A percentile compares a stretch with the other conserved stretches of the same genome.
phyloP scores from a whole-genome alignment of 2,329 filamentous ascomycete species.

The Sclerotinia trifoliorum region DNA sequence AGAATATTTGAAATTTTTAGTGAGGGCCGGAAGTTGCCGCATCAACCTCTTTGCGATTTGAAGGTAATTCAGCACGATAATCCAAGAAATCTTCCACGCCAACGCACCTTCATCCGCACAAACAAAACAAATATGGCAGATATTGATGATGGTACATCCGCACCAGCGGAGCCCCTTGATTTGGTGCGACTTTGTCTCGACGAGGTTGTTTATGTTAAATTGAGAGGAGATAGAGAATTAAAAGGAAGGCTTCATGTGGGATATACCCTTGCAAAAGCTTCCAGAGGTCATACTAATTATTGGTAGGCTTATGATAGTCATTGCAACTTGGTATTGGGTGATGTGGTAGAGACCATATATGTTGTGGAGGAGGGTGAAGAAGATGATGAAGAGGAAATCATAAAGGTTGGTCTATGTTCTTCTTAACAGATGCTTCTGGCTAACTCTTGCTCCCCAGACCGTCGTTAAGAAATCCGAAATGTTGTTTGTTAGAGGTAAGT shows the following conservation, averaged over 20 bases:
- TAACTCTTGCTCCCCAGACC: constrained; percentile 54
- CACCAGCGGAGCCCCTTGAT: constrained; percentile 86
- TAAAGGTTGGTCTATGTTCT: constrained; percentile 58
- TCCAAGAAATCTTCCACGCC: too few species aligned
- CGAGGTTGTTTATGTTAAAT: constrained; percentile 95
- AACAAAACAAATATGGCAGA: constrained; percentile 70
- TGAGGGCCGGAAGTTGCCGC: constrained; percentile 9
- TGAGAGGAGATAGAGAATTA: constrained; percentile 91
- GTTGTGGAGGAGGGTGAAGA: constrained; percentile 84
- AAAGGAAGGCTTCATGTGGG: constrained; percentile 92
- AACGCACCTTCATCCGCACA: constrained; percentile 20
- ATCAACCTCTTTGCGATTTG: background rate
- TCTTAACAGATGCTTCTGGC: background rate
- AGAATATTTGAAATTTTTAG: constrained; percentile 9
- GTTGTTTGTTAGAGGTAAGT: constrained; percentile 91
- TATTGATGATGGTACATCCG: constrained; percentile 65
- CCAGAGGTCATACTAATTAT: constrained; percentile 25
- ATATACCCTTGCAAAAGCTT: constrained; percentile 26
- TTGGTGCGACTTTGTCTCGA: constrained; percentile 92
- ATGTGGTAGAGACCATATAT: constrained; percentile 97
- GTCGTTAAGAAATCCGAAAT: constrained; percentile 97
- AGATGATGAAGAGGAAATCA: constrained; percentile 61
- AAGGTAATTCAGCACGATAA: constrained; percentile 14
- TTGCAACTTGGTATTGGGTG: constrained; percentile 93
- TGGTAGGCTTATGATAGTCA: constrained; percentile 93